Evolutionary conservation across 2,329 filamentous ascomycete species (phyloP).

Genomic region (Ophiocordyceps camponoti-rufipedis): DNA sequence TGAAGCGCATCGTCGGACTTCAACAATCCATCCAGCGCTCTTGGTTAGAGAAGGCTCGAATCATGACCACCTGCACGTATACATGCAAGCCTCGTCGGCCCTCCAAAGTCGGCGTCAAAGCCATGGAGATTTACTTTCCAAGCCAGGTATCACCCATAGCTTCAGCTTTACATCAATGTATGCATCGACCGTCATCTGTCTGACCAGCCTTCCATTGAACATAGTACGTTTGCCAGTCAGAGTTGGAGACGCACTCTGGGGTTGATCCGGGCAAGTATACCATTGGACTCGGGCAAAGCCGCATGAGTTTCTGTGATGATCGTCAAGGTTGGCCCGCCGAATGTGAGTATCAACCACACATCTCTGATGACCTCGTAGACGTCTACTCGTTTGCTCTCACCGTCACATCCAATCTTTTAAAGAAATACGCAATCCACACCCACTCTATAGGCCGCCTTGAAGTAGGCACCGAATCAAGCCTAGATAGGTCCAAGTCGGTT

Average conservation of each 20-base stretch:
- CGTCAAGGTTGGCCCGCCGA: conserved; percentile 48
- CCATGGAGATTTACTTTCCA: conserved; percentile 80
- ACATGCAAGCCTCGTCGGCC: conserved; percentile 46
- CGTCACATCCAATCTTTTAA: conserved; percentile 56
- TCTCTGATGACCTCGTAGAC: conserved; percentile 32
- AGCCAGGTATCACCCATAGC: conserved; percentile 53
- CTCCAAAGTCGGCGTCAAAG: conserved; percentile 82
- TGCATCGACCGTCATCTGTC: too few relatives aligned
- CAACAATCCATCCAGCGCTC: too few relatives aligned
- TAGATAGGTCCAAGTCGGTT: conserved; percentile 84
- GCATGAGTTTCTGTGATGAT: conserved; percentile 86
- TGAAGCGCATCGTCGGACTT: too few relatives aligned
- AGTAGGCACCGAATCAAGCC: conserved; percentile 69
- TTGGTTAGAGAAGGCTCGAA: too few relatives aligned
- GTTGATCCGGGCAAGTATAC: conserved; percentile 72
- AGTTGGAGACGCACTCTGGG: conserved; percentile 76
- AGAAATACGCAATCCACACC: conserved; percentile 68
- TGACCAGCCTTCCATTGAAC: too few relatives aligned
- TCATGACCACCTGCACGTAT: too few relatives aligned
- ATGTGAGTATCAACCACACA: conserved; percentile 2
- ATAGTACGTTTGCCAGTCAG: conserved; percentile 71
- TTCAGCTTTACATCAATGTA: too few relatives aligned
- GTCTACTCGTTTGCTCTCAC: conserved; percentile 79
- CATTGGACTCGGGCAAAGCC: conserved; percentile 77
- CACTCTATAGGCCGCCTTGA: conserved; percentile 65